phyloP scores from a whole-genome alignment of 2,329 filamentous ascomycete genomes.

The Penicillium thymicola region DNA sequence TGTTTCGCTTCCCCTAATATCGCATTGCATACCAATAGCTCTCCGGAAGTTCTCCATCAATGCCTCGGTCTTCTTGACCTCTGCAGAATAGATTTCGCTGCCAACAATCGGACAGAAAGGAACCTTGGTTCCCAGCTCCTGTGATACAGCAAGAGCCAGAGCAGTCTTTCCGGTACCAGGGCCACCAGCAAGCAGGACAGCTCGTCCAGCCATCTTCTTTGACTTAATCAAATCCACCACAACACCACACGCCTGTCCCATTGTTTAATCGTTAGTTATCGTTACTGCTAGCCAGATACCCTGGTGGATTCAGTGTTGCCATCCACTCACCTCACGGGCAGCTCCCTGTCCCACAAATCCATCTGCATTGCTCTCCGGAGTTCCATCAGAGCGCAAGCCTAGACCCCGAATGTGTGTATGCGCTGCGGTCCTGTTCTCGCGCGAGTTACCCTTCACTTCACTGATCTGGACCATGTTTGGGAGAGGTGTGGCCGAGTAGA shows the following conservation, averaged over 20 bases:
- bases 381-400: constrained; percentile 80
- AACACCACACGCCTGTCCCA: constrained; percentile 76
- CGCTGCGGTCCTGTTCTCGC: constrained; percentile 92
- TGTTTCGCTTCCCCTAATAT: not conserved
- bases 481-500: constrained; percentile 27
- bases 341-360: constrained; percentile 88
- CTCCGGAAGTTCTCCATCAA: constrained; percentile 99
- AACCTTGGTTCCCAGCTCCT: constrained; percentile 96
- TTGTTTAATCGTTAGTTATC: constrained; percentile 12
- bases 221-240: constrained; percentile 93
- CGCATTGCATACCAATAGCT: constrained; percentile 69
- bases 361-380: constrained; percentile 71
- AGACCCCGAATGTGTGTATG: constrained; percentile 98
- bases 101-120: constrained; percentile 98
- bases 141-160: constrained; percentile 88
- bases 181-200: constrained; percentile 87
- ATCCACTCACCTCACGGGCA: constrained; percentile 74
- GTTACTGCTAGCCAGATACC: not conserved
- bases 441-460: constrained; percentile 89
- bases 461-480: constrained; percentile 77
- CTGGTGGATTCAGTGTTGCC: constrained; percentile 2
- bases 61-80: constrained; percentile 99
- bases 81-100: constrained; percentile 95
- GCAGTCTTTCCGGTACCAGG: constrained; percentile 97
- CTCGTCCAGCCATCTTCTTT: constrained; percentile 96